A percentile compares a stretch with the other conserved stretches of the same genome.
These are phyloP conservation scores for Rubus parviflorus DNA, from an alignment of 306 rosid genomes.

Conservation along the genomic window DNA sequence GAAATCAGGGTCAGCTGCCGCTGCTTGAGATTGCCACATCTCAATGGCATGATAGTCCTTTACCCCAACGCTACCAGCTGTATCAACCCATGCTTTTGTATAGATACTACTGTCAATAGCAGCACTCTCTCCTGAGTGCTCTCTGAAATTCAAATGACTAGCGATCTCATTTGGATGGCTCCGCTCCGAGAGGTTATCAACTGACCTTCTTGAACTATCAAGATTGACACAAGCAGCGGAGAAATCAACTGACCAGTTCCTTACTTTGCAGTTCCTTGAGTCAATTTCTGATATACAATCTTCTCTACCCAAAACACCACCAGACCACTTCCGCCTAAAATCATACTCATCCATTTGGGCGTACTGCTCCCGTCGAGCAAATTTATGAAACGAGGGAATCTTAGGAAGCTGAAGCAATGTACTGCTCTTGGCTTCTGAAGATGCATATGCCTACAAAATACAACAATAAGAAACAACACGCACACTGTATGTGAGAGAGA, in stretches of 20 bases:
- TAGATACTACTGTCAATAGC: constrained; percentile 84
- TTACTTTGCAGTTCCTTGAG: constrained; percentile 93
- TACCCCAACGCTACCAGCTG: constrained; percentile 75
- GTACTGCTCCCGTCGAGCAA: constrained; percentile 80
- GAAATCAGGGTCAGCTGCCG: constrained; percentile 76
- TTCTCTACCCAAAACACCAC: constrained; percentile 86
- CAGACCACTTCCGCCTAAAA: constrained; percentile 73
- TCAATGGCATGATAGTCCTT: constrained; percentile 93
- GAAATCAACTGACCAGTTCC: constrained; percentile 98
- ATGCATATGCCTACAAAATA: constrained; percentile 81
- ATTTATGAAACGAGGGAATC: constrained; percentile 97
- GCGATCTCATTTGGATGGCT: constrained; percentile 94
- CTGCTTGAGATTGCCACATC: constrained; percentile 99
- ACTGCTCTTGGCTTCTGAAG: constrained; percentile 83
- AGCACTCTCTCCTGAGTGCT: constrained; percentile 95
- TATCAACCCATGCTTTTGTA: constrained; percentile 99
- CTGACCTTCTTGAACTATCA: constrained; percentile 70
- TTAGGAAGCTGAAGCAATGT: constrained; percentile 81
- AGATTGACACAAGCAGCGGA: constrained; percentile 88
- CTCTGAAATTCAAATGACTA: constrained; percentile 79
- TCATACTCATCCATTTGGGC: constrained; percentile 79
- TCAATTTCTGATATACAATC: constrained; percentile 95
- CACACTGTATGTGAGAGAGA: not conserved
- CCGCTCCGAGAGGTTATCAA: constrained; percentile 81
- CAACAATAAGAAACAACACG: constrained; percentile 23